phyloP scores from a whole-genome alignment of 2,329 filamentous ascomycete species.

The Trichoderma sp. region DNA sequence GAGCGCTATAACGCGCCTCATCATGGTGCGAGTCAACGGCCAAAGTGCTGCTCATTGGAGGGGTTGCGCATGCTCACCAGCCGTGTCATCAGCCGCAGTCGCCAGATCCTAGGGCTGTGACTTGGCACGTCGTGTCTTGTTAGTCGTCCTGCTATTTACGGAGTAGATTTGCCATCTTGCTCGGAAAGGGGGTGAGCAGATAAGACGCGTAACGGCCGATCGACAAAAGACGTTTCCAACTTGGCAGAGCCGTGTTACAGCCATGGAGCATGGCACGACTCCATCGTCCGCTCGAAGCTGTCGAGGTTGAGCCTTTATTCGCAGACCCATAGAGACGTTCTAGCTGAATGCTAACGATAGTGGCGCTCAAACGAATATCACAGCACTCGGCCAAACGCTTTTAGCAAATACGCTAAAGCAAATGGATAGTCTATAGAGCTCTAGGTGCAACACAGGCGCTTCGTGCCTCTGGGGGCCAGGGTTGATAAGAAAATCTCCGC shows the following conservation, averaged over 20 bases:
- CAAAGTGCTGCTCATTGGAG: neutral
- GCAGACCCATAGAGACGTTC: neutral
- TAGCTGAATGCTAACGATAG: neutral
- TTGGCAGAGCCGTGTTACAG: neutral
- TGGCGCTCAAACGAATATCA: neutral
- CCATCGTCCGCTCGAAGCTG: neutral
- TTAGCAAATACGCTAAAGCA: neutral
- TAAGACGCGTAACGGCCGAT: neutral
- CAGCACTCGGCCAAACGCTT: neutral
- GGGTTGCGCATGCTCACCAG: neutral
- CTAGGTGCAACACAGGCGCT: neutral
- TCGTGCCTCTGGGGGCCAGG: neutral
- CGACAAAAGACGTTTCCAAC: neutral
- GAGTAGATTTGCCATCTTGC: neutral
- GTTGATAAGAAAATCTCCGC: neutral
- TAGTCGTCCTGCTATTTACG: neutral
- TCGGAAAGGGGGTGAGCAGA: neutral
- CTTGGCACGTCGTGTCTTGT: neutral
- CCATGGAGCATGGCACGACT: neutral
- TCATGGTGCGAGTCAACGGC: slow-evolving; percentile 10
- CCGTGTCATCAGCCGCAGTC: slow-evolving; percentile 1
- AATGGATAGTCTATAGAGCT: neutral
- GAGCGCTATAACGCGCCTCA: neutral
- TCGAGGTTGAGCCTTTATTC: neutral
- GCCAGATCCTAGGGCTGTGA: neutral